Conservation (phyloP, 306 rosid species). For the Cicer chorassanicum region DNA sequence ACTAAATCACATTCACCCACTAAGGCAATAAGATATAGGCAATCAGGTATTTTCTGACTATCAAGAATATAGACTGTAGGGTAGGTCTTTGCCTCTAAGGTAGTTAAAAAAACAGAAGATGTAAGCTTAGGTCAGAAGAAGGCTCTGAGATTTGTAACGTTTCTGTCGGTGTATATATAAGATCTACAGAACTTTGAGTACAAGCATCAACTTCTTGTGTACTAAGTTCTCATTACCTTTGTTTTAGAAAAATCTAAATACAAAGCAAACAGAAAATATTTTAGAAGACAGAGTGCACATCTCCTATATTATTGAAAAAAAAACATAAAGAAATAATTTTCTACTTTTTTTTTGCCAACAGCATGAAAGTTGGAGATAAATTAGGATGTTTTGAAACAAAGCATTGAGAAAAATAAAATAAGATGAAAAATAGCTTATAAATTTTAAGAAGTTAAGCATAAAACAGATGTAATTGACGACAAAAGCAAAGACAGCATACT, state of each 20-base stretch:
- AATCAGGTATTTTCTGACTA: not conserved
- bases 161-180: not conserved
- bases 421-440: constrained; percentile 3
- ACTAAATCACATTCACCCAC: constrained; percentile 21
- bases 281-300: not conserved
- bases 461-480: constrained; percentile 19
- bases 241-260: not conserved
- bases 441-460: not conserved
- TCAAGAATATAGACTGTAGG: constrained; percentile 14
- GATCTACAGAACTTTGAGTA: constrained; percentile 3
- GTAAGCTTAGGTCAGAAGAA: constrained; percentile 2
- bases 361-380: constrained; percentile 19
- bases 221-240: too few relatives aligned
- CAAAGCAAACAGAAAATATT: constrained; percentile 18
- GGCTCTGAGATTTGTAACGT: not conserved
- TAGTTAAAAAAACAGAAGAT: constrained; percentile 4
- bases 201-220: constrained; percentile 10
- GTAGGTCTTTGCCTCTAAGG: not conserved
- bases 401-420: constrained; percentile 15
- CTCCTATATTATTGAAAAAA: not conserved
- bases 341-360: not conserved
- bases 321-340: constrained; percentile 23
- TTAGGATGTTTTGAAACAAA: constrained; percentile 9
- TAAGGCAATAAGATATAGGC: not conserved
- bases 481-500: constrained; percentile 54